Conservation (phyloP, 345 rosid species). For the Camelina hispida region DNA sequence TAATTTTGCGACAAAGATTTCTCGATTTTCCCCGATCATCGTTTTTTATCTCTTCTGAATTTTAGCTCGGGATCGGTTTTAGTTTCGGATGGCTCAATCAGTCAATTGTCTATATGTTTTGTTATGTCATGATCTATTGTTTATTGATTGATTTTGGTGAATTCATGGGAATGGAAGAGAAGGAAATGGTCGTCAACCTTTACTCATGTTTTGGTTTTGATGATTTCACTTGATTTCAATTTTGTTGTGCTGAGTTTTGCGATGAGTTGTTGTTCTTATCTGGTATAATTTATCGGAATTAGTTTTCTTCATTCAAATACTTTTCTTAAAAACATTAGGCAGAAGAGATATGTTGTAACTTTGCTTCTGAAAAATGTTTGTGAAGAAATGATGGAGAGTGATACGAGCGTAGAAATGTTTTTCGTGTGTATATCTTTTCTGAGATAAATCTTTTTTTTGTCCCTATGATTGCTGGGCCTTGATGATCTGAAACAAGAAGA, state of each 20-base stretch:
- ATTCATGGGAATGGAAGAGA: background rate
- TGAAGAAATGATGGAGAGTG: background rate
- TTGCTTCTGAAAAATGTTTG: constrained; percentile 6
- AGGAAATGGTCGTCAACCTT: background rate
- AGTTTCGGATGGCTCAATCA: background rate
- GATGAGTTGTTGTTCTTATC: background rate
- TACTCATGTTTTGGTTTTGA: constrained; percentile 24
- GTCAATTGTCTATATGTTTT: too few species aligned
- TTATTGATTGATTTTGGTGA: background rate
- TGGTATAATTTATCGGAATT: background rate
- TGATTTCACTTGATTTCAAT: background rate
- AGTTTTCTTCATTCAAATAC: background rate
- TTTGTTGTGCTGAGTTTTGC: background rate
- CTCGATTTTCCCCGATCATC: constrained; percentile 6
- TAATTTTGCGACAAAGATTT: background rate
- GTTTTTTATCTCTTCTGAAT: background rate
- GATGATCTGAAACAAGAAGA: background rate
- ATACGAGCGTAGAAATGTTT: background rate
- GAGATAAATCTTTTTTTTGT: background rate
- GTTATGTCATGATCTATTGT: constrained; percentile 4
- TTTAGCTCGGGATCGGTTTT: constrained; percentile 4
- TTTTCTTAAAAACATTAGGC: background rate
- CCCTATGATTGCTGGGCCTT: background rate
- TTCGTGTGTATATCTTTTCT: background rate
- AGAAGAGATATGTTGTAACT: background rate